Percentiles rank a stretch among this genome's conserved stretches.
These are phyloP conservation scores for Phytophthora pseudosyringae DNA, from an alignment of 352 stramenopile genomes.

Conservation along the genomic window DNA sequence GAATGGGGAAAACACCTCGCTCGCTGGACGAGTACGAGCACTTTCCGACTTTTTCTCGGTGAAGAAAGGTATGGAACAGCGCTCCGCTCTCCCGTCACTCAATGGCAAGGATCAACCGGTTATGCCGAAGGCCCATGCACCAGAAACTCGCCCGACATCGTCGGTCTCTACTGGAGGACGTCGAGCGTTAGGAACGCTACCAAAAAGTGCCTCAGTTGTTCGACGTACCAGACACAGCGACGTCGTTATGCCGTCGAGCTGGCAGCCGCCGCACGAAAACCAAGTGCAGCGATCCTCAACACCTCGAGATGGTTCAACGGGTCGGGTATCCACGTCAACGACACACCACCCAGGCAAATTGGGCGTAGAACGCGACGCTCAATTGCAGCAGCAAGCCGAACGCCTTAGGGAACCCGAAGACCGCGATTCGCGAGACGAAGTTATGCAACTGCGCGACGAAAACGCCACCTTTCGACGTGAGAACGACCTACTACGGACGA, in stretches of 20 bases:
- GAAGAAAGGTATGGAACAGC: too few species aligned
- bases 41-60: too few species aligned
- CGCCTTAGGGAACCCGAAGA: slow-evolving; percentile 1
- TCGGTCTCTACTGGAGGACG: slow-evolving; percentile 10
- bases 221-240: slow-evolving; percentile 16
- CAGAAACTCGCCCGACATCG: slow-evolving; percentile 1
- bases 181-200: slow-evolving; percentile 8
- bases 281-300: slow-evolving; percentile 24
- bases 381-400: slow-evolving; percentile 12
- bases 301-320: slow-evolving; percentile 1
- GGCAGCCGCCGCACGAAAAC: slow-evolving; percentile 6
- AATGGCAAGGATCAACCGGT: too few species aligned
- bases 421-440: slow-evolving; percentile 14
- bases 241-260: neutral
- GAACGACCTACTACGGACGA: slow-evolving; percentile 18
- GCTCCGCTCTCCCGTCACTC: too few species aligned
- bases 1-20: neutral
- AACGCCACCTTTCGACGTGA: slow-evolving; percentile 38
- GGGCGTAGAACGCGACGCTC: neutral
- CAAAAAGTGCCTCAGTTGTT: slow-evolving; percentile 38
- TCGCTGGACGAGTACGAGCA: neutral
- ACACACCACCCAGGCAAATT: neutral
- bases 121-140: too few species aligned
- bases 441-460: slow-evolving; percentile 27
- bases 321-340: slow-evolving; percentile 17